These are phyloP conservation scores for Acrasis kona DNA, from an alignment of 78 protist genomes.

Conservation along the genomic window DNA sequence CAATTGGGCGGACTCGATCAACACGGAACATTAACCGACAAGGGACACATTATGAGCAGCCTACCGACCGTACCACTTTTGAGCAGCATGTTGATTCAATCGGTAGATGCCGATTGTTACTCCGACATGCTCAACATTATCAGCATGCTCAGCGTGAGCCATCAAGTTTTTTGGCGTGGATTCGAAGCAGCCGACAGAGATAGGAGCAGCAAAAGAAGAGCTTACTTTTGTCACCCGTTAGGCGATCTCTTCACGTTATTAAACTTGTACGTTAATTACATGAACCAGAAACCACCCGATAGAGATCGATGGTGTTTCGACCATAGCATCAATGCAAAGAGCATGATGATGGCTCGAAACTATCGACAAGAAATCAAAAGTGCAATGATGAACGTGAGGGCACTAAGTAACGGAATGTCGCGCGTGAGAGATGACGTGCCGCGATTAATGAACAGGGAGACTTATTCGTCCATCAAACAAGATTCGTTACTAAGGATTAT, in stretches of 20 bases:
- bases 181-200: conserved; percentile 88
- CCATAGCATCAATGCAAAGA: no score
- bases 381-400: no score
- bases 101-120: conserved; percentile 86
- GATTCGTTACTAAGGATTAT: no score
- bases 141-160: conserved; percentile 89
- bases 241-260: conserved; percentile 97
- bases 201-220: conserved; percentile 60
- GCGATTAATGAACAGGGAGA: no score
- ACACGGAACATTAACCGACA: conserved; percentile 91
- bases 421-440: no score
- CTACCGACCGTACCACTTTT: conserved; percentile 95
- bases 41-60: conserved; percentile 95
- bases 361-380: no score
- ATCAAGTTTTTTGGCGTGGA: conserved; percentile 89
- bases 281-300: no score
- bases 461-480: no score
- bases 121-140: conserved; percentile 92
- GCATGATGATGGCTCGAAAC: no score
- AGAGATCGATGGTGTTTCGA: no score
- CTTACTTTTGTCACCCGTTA: conserved; percentile 83
- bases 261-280: conserved; percentile 88
- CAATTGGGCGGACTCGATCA: conserved; percentile 91
- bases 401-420: no score
- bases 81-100: conserved; percentile 73